A percentile compares a stretch with the other conserved stretches of the same genome.
Evolutionary conservation across 2,329 filamentous ascomycete species (phyloP).

Genomic region (Colletotrichum melonis): DNA sequence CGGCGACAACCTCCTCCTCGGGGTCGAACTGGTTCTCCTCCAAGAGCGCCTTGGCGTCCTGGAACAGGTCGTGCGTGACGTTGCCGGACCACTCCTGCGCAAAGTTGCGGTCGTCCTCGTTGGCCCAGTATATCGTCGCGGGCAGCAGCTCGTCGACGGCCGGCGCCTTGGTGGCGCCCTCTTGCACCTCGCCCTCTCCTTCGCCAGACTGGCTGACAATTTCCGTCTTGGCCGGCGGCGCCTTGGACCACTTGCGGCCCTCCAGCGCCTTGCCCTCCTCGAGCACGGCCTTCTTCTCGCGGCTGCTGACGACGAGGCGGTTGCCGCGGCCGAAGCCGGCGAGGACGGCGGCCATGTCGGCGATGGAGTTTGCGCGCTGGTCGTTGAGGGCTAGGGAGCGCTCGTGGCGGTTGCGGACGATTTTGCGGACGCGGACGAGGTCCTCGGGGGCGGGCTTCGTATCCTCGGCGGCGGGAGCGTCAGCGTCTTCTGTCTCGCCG

Average conservation of each 20-base stretch:
- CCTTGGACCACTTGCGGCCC: constrained; percentile 22
- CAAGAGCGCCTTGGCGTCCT: constrained; percentile 1
- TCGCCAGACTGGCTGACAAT: constrained; percentile 2
- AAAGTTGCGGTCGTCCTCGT: constrained; percentile 58
- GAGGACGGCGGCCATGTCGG: constrained; percentile 72
- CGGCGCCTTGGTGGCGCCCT: constrained; percentile 5
- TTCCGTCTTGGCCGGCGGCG: constrained; percentile 12
- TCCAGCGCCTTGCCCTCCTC: constrained; percentile 14
- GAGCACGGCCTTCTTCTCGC: constrained; percentile 27
- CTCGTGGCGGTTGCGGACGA: constrained; percentile 52
- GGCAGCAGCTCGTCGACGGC: constrained; percentile 45
- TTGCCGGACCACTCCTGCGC: constrained; percentile 63
- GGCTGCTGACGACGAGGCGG: constrained; percentile 49
- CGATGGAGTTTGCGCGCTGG: constrained; percentile 71
- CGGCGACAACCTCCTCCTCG: constrained; percentile 10
- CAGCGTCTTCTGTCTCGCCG: background rate
- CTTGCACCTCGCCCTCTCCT: constrained; percentile 25
- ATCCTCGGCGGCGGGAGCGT: background rate
- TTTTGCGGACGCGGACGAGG: constrained; percentile 38
- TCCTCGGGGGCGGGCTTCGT: constrained; percentile 31
- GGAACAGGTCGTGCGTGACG: constrained; percentile 60
- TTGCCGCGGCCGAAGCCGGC: constrained; percentile 63
- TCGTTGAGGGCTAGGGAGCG: constrained; percentile 66
- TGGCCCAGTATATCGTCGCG: constrained; percentile 64
- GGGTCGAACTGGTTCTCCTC: constrained; percentile 1